A percentile compares a stretch with the other conserved stretches of the same genome.
Conservation (phyloP, 768 basidiomycete genomes). For the Hygrocybe coccinea region DNA sequence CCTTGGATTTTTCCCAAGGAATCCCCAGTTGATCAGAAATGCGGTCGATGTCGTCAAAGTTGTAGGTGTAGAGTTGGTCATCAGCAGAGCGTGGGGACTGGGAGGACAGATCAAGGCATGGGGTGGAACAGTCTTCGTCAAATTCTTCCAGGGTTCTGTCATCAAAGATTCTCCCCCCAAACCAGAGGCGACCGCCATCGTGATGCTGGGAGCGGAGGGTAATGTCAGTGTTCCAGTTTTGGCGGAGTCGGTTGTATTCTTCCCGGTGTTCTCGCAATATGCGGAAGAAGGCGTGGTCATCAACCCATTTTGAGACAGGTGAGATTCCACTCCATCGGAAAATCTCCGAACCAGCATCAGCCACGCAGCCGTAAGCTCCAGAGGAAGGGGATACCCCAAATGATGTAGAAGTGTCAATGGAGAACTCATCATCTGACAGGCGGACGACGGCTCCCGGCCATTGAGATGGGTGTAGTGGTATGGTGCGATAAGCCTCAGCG, state of each 20-base stretch:
- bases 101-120: constrained; percentile 19
- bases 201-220: constrained; percentile 1
- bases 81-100: constrained; percentile 14
- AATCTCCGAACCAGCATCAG: constrained; percentile 21
- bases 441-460: constrained; percentile 34
- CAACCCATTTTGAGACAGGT: constrained; percentile 29
- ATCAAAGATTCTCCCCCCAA: constrained; percentile 13
- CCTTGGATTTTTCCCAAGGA: constrained; percentile 24
- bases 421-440: constrained; percentile 17
- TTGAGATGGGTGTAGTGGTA: constrained; percentile 29
- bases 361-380: constrained; percentile 23
- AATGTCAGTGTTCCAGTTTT: constrained; percentile 13
- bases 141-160: constrained; percentile 25
- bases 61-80: constrained; percentile 19
- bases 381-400: constrained; percentile 22
- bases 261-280: constrained; percentile 19
- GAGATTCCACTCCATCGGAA: constrained; percentile 24
- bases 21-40: constrained; percentile 25
- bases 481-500: constrained; percentile 29
- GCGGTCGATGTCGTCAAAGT: constrained; percentile 31
- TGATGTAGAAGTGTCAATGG: constrained; percentile 19
- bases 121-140: constrained; percentile 26
- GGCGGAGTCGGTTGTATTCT: constrained; percentile 22
- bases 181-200: constrained; percentile 24
- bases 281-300: constrained; percentile 29